These are phyloP conservation scores for Diplodia mutila DNA, from an alignment of 2,329 filamentous ascomycete genomes.

Conservation along the genomic window DNA sequence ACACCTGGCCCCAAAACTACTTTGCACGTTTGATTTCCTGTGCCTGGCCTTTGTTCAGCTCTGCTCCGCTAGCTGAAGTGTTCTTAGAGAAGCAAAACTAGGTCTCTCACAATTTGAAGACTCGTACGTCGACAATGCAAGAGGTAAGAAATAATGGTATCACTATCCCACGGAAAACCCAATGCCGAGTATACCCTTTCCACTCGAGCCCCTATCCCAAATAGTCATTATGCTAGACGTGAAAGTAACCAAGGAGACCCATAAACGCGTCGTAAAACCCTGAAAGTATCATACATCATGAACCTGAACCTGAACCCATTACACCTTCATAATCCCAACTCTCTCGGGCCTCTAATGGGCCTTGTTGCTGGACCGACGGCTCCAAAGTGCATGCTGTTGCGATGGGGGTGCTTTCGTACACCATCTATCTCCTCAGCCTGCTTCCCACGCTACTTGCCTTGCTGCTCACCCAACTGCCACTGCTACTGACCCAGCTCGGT, in stretches of 20 bases:
- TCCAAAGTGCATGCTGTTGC: neutral
- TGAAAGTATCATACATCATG: conserved; percentile 17
- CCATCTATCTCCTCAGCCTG: neutral
- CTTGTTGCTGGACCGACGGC: neutral
- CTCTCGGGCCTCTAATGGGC: neutral
- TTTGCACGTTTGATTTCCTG: no score
- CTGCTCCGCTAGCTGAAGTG: neutral
- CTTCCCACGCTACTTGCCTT: conserved; percentile 17
- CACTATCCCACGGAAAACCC: neutral
- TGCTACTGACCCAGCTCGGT: conserved; percentile 12
- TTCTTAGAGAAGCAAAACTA: neutral
- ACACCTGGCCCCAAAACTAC: no score
- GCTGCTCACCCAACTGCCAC: conserved; percentile 23
- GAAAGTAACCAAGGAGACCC: conserved; percentile 4
- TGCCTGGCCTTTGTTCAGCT: neutral
- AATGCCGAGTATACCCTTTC: neutral
- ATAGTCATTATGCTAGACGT: neutral
- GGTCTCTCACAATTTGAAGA: neutral
- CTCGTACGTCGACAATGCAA: neutral
- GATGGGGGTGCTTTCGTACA: neutral
- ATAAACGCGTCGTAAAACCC: neutral
- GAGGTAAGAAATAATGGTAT: neutral
- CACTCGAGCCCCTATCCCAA: neutral
- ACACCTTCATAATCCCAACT: neutral
- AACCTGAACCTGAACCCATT: neutral